Base-by-base conservation (phyloP, 345 rosid genomes). In the Lepidium aucheri region DNA sequence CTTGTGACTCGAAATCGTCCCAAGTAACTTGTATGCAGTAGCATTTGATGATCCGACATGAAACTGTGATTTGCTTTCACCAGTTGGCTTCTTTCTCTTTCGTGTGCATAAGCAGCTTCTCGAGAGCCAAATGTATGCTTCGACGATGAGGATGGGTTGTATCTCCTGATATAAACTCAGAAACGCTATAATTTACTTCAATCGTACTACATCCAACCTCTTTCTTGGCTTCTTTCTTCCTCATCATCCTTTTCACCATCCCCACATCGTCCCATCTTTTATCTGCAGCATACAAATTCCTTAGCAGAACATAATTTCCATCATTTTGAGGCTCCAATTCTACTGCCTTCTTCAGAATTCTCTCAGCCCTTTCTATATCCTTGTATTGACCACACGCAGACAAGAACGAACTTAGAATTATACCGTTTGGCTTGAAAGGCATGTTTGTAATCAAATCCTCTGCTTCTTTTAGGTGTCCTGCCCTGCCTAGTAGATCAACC, bases 131-230 rank as follows among this genome's bases (percentile, higher is more conserved):
- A 18, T 61, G 69, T 20, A 84, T 74, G 34, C 28, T 9, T 49
- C 69, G 73, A 79, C 79, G 73, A 22, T 53, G 50, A 11, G 79
- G 74, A 44, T 84, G 85, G 30, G 57, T 53, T 72, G 76, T 76
- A 58, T 82, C 81, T 58, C 95, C 95, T 55, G 91, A 80, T 35
- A 83, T 68, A 56, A 87, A 87, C 77, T 85, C 87, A 0, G 78
- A 84, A 69, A 82, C 85, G 30, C 45, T 52, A 61, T 76, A 75
- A 59, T 78, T 72, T 57, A 87, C 47, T 76, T 90, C 91, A 65
- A 87, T 82, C 53, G 74, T 68, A 68, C 97, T 90, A 68, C 84
- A 78, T 11, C 97, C 92, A 4, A 77, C 84, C 69, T 84, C 90
- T 70, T 90, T 84, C 74, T 70, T 83, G 4, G 82, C 84, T 20